phyloP scores from a whole-genome alignment of 345 rosid species.

The Combretum micranthum region DNA sequence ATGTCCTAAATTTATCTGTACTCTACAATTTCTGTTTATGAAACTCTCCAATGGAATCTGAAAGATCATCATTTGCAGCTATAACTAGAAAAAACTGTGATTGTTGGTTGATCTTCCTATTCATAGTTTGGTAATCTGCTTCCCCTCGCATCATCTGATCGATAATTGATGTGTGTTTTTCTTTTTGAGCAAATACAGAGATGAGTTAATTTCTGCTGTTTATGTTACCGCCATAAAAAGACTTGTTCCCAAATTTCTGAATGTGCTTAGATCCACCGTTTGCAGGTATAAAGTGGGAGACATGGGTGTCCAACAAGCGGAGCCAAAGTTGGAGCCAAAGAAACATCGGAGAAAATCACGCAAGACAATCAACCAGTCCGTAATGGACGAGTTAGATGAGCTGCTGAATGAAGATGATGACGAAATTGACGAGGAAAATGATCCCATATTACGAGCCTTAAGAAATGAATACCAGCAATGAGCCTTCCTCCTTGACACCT shows the following conservation, averaged over 20 bases:
- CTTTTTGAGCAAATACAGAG: too few relatives aligned
- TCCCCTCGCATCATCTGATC: background rate
- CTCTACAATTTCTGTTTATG: too few relatives aligned
- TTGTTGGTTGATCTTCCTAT: too few relatives aligned
- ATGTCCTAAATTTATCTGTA: too few relatives aligned
- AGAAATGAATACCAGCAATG: conserved; percentile 35
- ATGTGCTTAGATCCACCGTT: background rate
- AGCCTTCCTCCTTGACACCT: background rate
- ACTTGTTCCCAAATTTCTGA: background rate
- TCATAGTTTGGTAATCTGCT: background rate
- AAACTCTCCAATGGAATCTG: too few relatives aligned
- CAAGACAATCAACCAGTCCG: conserved; percentile 63
- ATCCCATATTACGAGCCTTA: conserved; percentile 46
- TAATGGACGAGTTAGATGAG: conserved; percentile 48
- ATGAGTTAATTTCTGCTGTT: background rate
- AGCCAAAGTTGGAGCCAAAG: conserved; percentile 70
- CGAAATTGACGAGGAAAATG: conserved; percentile 36
- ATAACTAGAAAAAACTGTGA: too few relatives aligned
- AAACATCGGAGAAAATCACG: conserved; percentile 83
- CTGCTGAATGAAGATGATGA: conserved; percentile 41
- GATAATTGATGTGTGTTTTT: too few relatives aligned
- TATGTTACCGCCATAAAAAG: background rate
- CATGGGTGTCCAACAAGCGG: conserved; percentile 78
- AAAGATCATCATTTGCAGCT: too few relatives aligned
- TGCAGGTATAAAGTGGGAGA: conserved; percentile 72